These are phyloP conservation scores for Sisymbrium irio DNA, from an alignment of 345 rosid genomes.

Conservation along the genomic window DNA sequence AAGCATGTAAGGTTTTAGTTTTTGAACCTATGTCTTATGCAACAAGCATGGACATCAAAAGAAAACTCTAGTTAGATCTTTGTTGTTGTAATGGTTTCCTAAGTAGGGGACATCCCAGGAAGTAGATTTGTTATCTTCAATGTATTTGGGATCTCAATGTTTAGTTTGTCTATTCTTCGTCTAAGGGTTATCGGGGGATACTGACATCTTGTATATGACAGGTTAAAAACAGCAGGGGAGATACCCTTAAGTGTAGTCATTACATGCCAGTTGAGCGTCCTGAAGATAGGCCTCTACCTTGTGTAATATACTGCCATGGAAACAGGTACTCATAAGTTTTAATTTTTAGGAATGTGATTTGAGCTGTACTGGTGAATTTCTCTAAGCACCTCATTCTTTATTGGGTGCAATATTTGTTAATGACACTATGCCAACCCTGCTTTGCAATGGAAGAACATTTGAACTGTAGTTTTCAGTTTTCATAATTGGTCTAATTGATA, in stretches of 20 bases:
- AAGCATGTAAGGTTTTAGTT: background rate
- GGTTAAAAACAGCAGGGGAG: conserved; percentile 77
- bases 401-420: background rate
- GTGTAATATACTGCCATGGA: conserved; percentile 97
- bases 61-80: background rate
- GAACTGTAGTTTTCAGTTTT: background rate
- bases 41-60: background rate
- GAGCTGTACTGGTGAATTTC: background rate
- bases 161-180: background rate
- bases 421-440: too few relatives aligned
- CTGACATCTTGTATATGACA: conserved; percentile 41
- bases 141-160: conserved; percentile 38
- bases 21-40: background rate
- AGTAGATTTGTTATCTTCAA: too few relatives aligned
- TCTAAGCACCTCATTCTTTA: background rate
- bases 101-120: background rate
- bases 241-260: conserved; percentile 83
- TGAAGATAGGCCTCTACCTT: conserved; percentile 77
- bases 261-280: conserved; percentile 67
- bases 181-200: conserved; percentile 6
- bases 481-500: background rate
- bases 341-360: background rate
- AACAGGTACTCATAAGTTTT: conserved; percentile 51
- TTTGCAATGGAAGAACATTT: too few relatives aligned
- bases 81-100: background rate